These are phyloP conservation scores for Lupinus albus DNA, from an alignment of 306 rosid genomes.

Conservation along the genomic window DNA sequence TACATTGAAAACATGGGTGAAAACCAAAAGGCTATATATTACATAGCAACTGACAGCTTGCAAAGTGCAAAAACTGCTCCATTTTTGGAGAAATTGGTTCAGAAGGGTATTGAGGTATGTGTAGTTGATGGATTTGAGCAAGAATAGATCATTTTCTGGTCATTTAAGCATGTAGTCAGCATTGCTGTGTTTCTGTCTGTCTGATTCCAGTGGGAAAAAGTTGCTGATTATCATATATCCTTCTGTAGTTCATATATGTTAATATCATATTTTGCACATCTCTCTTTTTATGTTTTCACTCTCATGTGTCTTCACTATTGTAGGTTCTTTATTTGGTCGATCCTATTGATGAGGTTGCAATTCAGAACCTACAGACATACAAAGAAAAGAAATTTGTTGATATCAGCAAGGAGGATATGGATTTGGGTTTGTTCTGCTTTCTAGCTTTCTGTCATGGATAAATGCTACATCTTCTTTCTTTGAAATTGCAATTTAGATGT, in stretches of 20 bases:
- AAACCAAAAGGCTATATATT: conserved; percentile 89
- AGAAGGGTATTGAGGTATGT: conserved; percentile 89
- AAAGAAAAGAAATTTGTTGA: conserved; percentile 97
- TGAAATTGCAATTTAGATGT: conserved; percentile 19
- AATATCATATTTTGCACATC: conserved; percentile 14
- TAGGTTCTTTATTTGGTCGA: conserved; percentile 92
- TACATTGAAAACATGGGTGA: conserved; percentile 95
- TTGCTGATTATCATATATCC: background rate
- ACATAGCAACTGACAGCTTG: conserved; percentile 96
- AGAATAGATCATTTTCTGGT: background rate
- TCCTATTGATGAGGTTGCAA: conserved; percentile 96
- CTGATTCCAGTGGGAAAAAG: background rate
- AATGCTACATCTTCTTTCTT: background rate
- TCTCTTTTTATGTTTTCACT: background rate
- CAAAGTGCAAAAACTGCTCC: conserved; percentile 97
- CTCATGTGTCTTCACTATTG: conserved; percentile 25
- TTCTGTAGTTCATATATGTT: background rate
- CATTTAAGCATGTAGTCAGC: background rate
- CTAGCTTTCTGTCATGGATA: conserved; percentile 3
- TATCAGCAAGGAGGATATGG: conserved; percentile 98
- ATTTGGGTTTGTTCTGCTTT: conserved; percentile 66
- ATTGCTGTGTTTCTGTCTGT: background rate
- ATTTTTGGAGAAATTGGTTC: conserved; percentile 87
- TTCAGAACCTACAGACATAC: conserved; percentile 93
- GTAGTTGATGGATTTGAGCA: conserved; percentile 5